Evolutionary conservation across 805 yeast species (phyloP).

Genomic region (Saccharomyces mikatae): DNA sequence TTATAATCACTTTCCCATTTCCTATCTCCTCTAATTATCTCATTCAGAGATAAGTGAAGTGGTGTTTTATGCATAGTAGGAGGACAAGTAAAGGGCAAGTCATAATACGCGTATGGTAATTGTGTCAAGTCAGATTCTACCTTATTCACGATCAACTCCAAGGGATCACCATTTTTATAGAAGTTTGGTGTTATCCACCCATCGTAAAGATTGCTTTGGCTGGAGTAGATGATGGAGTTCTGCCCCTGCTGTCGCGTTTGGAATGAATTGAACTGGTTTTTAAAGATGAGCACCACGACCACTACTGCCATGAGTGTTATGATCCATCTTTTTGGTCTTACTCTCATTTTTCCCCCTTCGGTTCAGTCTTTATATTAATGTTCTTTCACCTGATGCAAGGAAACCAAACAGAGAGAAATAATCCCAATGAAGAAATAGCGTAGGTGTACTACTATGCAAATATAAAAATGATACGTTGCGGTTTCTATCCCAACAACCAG

Average conservation of each 20-base stretch:
- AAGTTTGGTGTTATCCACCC: slow-evolving; percentile 29
- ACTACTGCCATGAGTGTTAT: not conserved
- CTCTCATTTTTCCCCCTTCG: not conserved
- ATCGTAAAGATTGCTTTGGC: not conserved
- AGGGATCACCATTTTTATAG: slow-evolving; percentile 46
- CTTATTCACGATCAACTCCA: slow-evolving; percentile 66
- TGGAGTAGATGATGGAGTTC: not conserved
- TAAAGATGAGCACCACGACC: not conserved
- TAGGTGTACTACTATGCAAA: not conserved
- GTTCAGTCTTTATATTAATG: not conserved
- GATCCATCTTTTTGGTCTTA: not conserved
- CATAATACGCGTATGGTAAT: slow-evolving; percentile 68
- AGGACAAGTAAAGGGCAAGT: slow-evolving; percentile 75
- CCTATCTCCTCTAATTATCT: slow-evolving; percentile 73
- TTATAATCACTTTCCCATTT: slow-evolving; percentile 67
- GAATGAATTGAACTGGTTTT: not conserved
- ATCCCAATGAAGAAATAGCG: not conserved
- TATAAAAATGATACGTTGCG: not conserved
- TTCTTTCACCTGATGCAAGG: not conserved
- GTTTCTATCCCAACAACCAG: not conserved
- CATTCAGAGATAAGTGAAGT: slow-evolving; percentile 62
- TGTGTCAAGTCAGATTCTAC: slow-evolving; percentile 67
- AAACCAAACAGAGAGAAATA: not conserved
- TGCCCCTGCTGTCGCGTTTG: not conserved
- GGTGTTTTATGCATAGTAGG: slow-evolving; percentile 47